Evolutionary conservation across 306 rosid species (phyloP), one percentile per base, ranked within the genome.

Genomic region (Hippophae gyantsensis): DNA sequence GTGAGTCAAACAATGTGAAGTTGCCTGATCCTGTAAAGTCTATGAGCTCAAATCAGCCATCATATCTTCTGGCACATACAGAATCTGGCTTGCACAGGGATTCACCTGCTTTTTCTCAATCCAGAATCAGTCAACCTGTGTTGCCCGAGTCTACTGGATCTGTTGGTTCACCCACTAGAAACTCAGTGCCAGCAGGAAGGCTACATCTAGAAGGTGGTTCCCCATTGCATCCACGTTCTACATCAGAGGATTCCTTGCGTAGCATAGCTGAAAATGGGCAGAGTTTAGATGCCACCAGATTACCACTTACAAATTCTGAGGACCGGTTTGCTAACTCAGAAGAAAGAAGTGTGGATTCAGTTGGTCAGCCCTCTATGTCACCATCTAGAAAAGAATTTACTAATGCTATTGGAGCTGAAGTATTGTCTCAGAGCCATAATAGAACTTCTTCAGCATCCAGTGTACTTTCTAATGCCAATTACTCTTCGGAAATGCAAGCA

Each of bases 1-100:
- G 89, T 26, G 99, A 93, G 67, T 73, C 86, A 38, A 93, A 88
- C 74, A 79, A 93, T 61, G 99, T 93, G 70, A 89, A 81, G 68
- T 73, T 84, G 67, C 84, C 75, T 56, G 95, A 88, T 65, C 89
- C 94, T 6, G 2, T 65, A 27, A 81, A 69, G 68, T 68, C 80
- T 14, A 9, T 72, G 45, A 68, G 54, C 61, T 64, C 79, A 76
- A 85, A 78, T 72, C 84, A 78, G 74, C 67, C 83, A 57, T 69
- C 85, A 9, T 72, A 77, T 56, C 84, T 78, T 75, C 81, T 72
- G 54, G 92, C 83, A 64, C 73, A 77, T 63, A 50, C 74, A 70
- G 89, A 84, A 50, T 65, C 86, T 76, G 84, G 83, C 49, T 54
- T 79, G 23, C 61, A 72, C 67, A 76, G 81, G 74, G 95, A 82